Evolutionary conservation across 2,329 filamentous ascomycete genomes (phyloP).

Genomic region (Clonostachys solani): DNA sequence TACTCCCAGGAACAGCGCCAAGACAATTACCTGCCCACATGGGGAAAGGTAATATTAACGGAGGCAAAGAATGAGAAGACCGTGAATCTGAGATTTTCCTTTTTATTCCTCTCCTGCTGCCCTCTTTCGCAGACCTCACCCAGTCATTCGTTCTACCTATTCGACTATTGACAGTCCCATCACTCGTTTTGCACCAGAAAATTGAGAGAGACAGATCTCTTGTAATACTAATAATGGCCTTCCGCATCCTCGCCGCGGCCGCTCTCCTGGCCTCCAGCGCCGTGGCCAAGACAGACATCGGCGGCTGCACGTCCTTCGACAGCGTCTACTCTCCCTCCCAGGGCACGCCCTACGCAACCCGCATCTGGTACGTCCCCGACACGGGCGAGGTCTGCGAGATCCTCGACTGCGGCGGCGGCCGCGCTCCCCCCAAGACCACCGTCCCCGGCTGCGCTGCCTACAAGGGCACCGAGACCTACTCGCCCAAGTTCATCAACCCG

Average conservation of each 20-base stretch:
- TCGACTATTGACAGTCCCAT: too few species aligned
- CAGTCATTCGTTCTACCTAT: too few species aligned
- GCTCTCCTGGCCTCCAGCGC: conserved; percentile 23
- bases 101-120: too few species aligned
- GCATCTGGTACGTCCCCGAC: conserved; percentile 57
- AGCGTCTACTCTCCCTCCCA: not conserved
- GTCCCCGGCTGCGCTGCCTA: conserved; percentile 57
- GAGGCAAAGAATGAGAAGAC: too few species aligned
- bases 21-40: too few species aligned
- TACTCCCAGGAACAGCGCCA: too few species aligned
- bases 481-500: conserved; percentile 40
- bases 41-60: too few species aligned
- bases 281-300: conserved; percentile 37
- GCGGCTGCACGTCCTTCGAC: conserved; percentile 31
- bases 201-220: too few species aligned
- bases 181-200: too few species aligned
- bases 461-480: conserved; percentile 49
- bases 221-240: conserved; percentile 10
- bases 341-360: conserved; percentile 32
- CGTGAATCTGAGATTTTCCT: too few species aligned
- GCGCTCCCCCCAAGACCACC: conserved; percentile 58
- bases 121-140: too few species aligned
- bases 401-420: conserved; percentile 64
- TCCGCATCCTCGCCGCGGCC: conserved; percentile 14
- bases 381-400: conserved; percentile 61